These are phyloP conservation scores for Apophysomyces elegans DNA, from an alignment of 371 early-diverging fungal species.

Conservation along the genomic window DNA sequence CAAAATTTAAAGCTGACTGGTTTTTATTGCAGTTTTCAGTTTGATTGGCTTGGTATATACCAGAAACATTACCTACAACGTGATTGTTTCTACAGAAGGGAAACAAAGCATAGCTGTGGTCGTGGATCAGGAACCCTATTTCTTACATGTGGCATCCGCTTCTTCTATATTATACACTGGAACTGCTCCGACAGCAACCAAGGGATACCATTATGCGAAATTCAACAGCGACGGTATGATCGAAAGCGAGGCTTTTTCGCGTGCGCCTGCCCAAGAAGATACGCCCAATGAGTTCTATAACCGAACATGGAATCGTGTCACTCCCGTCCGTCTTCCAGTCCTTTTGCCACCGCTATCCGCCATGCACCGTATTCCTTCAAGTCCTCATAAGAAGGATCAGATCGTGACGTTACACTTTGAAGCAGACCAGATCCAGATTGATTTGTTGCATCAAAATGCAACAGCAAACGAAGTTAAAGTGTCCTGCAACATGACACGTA, in stretches of 20 bases:
- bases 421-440: conserved; percentile 20
- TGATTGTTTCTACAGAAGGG: conserved; percentile 10
- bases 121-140: conserved; percentile 22
- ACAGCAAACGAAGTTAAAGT: conserved; percentile 8
- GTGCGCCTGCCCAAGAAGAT: conserved; percentile 6
- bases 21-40: too few species aligned
- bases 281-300: conserved; percentile 30
- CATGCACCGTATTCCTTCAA: conserved; percentile 23
- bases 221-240: background rate
- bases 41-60: too few species aligned
- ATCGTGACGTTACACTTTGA: conserved; percentile 27
- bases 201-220: conserved; percentile 15
- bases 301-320: conserved; percentile 14
- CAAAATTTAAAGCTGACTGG: too few species aligned
- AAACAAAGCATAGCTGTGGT: conserved; percentile 16
- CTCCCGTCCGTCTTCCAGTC: conserved; percentile 8
- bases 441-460: conserved; percentile 20
- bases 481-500: conserved; percentile 19
- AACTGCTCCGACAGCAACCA: conserved; percentile 17
- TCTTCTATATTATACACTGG: conserved; percentile 21
- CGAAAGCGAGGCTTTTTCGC: conserved; percentile 16
- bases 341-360: conserved; percentile 19
- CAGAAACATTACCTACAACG: conserved; percentile 17
- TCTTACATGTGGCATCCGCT: background rate
- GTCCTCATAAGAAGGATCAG: conserved; percentile 19